Evolutionary conservation across 495 filamentous ascomycete genomes (phyloP).

Genomic region (Aspergillus panamensis): DNA sequence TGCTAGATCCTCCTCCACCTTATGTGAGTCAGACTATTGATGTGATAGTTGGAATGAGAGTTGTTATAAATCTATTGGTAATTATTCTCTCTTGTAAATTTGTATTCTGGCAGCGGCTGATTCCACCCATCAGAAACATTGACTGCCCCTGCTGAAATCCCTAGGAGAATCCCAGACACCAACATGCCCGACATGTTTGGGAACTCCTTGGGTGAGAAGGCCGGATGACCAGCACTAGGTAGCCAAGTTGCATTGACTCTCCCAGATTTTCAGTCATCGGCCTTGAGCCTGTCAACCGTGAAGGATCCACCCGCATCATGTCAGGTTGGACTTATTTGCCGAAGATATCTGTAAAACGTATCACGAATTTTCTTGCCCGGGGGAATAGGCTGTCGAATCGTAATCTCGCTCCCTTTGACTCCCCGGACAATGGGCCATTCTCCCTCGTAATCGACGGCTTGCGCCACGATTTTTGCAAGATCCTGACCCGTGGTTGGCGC

Average conservation of each 20-base stretch:
- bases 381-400: slow-evolving; percentile 39
- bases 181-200: slow-evolving; percentile 31
- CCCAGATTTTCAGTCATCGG: slow-evolving; percentile 44
- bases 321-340: not conserved
- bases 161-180: slow-evolving; percentile 39
- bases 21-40: too few species aligned
- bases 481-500: slow-evolving; percentile 48
- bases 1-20: too few species aligned
- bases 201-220: slow-evolving; percentile 40
- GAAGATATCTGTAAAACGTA: slow-evolving; percentile 17
- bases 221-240: slow-evolving; percentile 38
- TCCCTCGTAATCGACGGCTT: slow-evolving; percentile 52
- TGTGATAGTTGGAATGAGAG: too few species aligned
- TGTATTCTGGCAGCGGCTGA: slow-evolving; percentile 48
- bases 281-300: slow-evolving; percentile 40
- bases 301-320: slow-evolving; percentile 12
- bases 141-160: slow-evolving; percentile 35
- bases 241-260: slow-evolving; percentile 44
- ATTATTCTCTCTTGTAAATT: too few species aligned
- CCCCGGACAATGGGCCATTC: slow-evolving; percentile 55
- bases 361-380: slow-evolving; percentile 51
- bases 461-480: slow-evolving; percentile 42
- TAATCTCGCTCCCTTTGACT: slow-evolving; percentile 45
- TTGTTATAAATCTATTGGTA: too few species aligned
- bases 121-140: slow-evolving; percentile 52